Conservation (phyloP, 108 stramenopile genomes). For the Fistulifera pelliculosa region DNA sequence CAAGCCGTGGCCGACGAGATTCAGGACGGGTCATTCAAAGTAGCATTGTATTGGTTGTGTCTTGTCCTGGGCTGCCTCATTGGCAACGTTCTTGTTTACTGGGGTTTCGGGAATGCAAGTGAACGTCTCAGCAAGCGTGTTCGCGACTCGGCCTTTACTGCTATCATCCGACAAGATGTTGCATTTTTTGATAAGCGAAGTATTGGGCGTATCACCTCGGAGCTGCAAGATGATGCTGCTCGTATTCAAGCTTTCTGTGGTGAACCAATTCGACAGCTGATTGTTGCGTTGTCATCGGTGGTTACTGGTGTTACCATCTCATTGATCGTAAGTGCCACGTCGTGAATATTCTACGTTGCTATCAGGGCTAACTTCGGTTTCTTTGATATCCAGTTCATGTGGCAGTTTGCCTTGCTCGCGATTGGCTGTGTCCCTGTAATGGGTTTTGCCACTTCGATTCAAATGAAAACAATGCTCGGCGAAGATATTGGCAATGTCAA, state of each 20-base stretch:
- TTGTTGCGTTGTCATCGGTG: conserved; percentile 36
- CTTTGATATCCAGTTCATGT: conserved; percentile 30
- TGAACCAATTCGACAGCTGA: conserved; percentile 44
- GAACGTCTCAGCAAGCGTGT: conserved; percentile 62
- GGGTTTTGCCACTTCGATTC: conserved; percentile 13
- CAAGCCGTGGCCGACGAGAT: conserved; percentile 39
- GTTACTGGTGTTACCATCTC: conserved; percentile 46
- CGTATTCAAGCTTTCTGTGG: conserved; percentile 49
- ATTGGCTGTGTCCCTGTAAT: not conserved
- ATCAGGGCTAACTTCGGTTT: no score
- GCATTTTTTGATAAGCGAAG: conserved; percentile 36
- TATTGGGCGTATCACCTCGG: conserved; percentile 45
- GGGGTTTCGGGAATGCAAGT: conserved; percentile 46
- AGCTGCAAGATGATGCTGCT: conserved; percentile 53
- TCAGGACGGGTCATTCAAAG: conserved; percentile 28
- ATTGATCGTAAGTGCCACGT: conserved; percentile 14
- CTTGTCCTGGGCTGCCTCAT: conserved; percentile 34
- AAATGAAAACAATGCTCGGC: conserved; percentile 48
- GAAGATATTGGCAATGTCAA: conserved; percentile 27
- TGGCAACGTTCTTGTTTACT: conserved; percentile 46
- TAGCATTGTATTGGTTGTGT: conserved; percentile 33
- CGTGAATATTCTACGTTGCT: no score
- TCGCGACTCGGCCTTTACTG: conserved; percentile 39
- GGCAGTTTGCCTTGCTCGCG: conserved; percentile 23
- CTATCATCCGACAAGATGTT: conserved; percentile 40